Evolutionary conservation across 768 basidiomycete species (phyloP), one percentile per base, ranked within the genome.

Genomic region (Boletales sp.): DNA sequence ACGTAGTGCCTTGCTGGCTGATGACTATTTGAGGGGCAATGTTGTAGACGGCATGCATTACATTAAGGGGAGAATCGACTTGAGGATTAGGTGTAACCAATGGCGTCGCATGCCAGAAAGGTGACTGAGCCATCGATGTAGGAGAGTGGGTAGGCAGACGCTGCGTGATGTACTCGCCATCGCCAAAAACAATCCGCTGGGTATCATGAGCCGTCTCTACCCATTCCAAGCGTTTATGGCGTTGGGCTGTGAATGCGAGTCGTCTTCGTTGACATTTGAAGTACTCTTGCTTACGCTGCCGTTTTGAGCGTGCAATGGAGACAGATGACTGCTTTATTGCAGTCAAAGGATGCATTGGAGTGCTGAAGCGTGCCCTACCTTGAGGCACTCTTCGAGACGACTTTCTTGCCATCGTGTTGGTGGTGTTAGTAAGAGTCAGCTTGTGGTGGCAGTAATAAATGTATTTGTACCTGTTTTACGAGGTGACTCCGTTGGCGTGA

Each of bases 101-200:
- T 17, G 51, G 49, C 45, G 21, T 37, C 36, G 54, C 51, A 52
- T n/a, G 46, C 37, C 52, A 49, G 37, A 63, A 63, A 7, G 62
- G 52, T 21, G 59, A 61, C 29, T 46, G 37, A 30, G 54, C 30
- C 30, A 51, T 34, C 27, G 36, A 45, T 5, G 44, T 44, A 31
- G 44, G 19, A 39, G 50, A 31, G 41, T 47, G 41, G 38, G 52
- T 42, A n/a, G 54, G 43, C 18, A 51, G 42, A 40, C 40, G 55
- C 51, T 67, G 67, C 54, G 68, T 64, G 47, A 62, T 58, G 62
- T 74, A 74, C 65, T 70, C 63, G 55, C 73, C 73, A 62, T 72
- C 66, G 15, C 71, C 73, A 48, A 71, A 61, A 47, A 72, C 63
- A 43, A 74, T 70, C 43, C 54, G 54, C 40, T 66, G 65, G 6